Evolutionary conservation across 2,329 filamentous ascomycete genomes (phyloP).

Genomic region (Tetracladium maxilliforme): DNA sequence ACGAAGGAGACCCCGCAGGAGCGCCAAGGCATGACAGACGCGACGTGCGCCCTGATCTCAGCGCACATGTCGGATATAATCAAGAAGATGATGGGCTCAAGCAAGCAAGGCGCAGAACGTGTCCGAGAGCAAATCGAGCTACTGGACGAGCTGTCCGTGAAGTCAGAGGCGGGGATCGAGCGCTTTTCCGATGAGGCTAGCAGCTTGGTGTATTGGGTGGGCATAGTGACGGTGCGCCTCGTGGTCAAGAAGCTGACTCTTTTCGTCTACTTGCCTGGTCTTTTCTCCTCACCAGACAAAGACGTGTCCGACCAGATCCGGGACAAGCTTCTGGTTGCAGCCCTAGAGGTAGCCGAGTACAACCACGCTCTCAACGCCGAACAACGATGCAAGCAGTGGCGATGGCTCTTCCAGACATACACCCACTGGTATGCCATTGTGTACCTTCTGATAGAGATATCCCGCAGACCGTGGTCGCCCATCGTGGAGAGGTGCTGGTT

Average conservation of each 20-base stretch:
- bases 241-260: constrained; percentile 39
- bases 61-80: too few species aligned
- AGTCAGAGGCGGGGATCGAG: constrained; percentile 25
- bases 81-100: constrained; percentile 14
- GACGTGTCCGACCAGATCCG: constrained; percentile 21
- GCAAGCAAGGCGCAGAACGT: constrained; percentile 13
- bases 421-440: constrained; percentile 44
- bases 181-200: constrained; percentile 17
- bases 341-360: constrained; percentile 40
- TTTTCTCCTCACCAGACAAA: constrained; percentile 25
- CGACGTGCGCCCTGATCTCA: constrained; percentile 21
- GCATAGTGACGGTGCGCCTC: constrained; percentile 24
- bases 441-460: constrained; percentile 36
- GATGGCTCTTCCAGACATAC: constrained; percentile 44
- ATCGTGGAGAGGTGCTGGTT: constrained; percentile 30
- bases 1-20: constrained; percentile 9
- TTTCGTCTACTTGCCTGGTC: constrained; percentile 33
- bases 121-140: constrained; percentile 26
- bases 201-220: constrained; percentile 21
- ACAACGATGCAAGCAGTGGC: constrained; percentile 30
- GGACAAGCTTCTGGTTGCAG: constrained; percentile 29
- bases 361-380: constrained; percentile 37
- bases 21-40: constrained; percentile 17
- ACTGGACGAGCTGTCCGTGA: constrained; percentile 27
- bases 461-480: constrained; percentile 27